Base-by-base conservation (phyloP, 768 basidiomycete genomes). In the Phanerochaete carnosa region DNA sequence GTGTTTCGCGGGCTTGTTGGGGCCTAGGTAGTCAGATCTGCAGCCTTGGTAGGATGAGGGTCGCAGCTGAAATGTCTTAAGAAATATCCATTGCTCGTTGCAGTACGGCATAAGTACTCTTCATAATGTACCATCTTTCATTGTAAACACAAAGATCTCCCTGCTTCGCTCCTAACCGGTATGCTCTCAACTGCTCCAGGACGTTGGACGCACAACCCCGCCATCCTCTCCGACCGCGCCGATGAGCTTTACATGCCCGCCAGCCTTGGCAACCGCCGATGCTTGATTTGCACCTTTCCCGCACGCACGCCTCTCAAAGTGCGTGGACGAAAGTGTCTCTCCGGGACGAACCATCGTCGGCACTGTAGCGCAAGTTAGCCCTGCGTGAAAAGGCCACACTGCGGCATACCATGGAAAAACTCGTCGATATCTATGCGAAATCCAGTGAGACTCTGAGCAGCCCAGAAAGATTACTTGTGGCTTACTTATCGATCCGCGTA, bases 221-320 rank as follows among this genome's bases (percentile, higher is more conserved):
- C 83, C 84, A 63, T 87, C 85, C 29, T 74, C 66, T 8, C 85
- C 86, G 23, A 86, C 74, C 0, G 80, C 79, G 6, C 82, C 85
- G 65, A 80, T 79, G 52, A 86, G 77, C 54, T 73, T 70, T 15
- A 79, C 83, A 4, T 57, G 64, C 1, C 76, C 83, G 13, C 82
- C 82, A 16, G 86, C 84, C 39, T 76, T 76, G 0, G 80, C 78
- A 23, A 86, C 75, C 2, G 85, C 83, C 6, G 82, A 80, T 6
- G 86, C 83, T 68, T 87, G 85, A 68, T 87, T 87, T 9, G 82
- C 85, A 33, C 86, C 86, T 67, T 87, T 87, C 1, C 85, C 86
- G 4, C 86, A 85, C 1, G 80, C 74, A 0, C 81, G 76, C 53
- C 80, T 77, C 53, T 80, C 79, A 55, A 83, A 78, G 1, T 62